Base-by-base conservation (phyloP, 2,329 filamentous ascomycete genomes). In the Penicillium sp. region DNA sequence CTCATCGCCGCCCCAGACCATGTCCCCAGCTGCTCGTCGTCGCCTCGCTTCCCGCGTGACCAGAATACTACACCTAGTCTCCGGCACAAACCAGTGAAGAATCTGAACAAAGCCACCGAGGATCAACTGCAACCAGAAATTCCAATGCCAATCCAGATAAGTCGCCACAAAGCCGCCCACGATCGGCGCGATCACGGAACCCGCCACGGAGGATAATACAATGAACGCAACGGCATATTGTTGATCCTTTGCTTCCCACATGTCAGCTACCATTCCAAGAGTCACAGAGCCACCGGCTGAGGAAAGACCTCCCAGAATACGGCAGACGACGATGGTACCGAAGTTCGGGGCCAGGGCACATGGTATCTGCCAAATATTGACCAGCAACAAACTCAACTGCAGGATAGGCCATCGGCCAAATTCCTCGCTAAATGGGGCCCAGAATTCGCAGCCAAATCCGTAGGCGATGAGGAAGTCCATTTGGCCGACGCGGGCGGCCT, bases 391-490 rank as follows among this genome's bases (percentile, higher is more conserved):
- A 33, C 84, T 89, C 26, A 83, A 72, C 75, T 92, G 89, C 54
- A 93, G 79, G 42, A 92, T 81, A 2, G 86, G 86, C 79, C 85
- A 88, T 36, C 90, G 82, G 4, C 90, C 90, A 45, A 92, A 80
- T 64, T 94, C 90, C 68, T 94, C 90, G 20, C 84, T 89, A 87
- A 89, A 94, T 0, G 90, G 90, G 0, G 90, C 90, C 90, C 90
- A 94, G 0, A 93, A 80, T 71, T 94, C 90, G 67, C 90, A 93
- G 15, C 90, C 90, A 66, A 94, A 91, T 27, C 88, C 89, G 68
- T 94, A 94, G 3, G 85, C 75, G 48, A 94, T 78, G 18, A 94
- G 75, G 70, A 92, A 94, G 57, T 89, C 82, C 73, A 88, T 86
- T 56, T 89, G 88, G 56, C 89, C 89, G 37, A 84, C 79, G 48